Conservation (phyloP, 305 asterid species). For the Nicotiana rustica region DNA sequence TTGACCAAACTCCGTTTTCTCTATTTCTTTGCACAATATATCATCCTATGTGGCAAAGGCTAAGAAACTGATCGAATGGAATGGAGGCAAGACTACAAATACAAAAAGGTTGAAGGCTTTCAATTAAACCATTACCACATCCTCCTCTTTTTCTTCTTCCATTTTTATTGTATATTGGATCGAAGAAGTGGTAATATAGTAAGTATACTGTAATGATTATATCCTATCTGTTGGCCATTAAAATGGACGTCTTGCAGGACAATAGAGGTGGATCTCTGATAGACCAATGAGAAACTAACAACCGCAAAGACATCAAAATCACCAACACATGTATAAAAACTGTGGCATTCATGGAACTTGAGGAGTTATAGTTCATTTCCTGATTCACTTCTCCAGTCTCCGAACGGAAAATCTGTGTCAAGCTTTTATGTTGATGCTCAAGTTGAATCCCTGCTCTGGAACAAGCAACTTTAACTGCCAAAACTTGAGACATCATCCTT, state of each 20-base stretch:
- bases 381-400: not conserved
- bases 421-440: slow-evolving; percentile 1
- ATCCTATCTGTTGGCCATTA: not conserved
- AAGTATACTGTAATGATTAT: not conserved
- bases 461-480: not conserved
- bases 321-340: not conserved
- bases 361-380: not conserved
- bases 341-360: not conserved
- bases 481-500: slow-evolving; percentile 7
- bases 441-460: slow-evolving; percentile 9
- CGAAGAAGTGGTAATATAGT: not conserved
- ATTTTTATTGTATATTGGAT: no score
- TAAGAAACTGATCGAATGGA: no score
- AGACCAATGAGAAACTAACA: not conserved
- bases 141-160: no score
- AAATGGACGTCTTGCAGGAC: not conserved
- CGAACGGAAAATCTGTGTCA: not conserved
- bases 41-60: no score
- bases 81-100: no score
- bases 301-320: not conserved
- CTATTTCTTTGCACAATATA: no score
- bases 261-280: not conserved
- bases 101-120: no score
- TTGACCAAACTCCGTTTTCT: no score
- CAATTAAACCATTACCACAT: no score